phyloP scores from a whole-genome alignment of 2,329 filamentous ascomycete species.

The Volutella citrinella region DNA sequence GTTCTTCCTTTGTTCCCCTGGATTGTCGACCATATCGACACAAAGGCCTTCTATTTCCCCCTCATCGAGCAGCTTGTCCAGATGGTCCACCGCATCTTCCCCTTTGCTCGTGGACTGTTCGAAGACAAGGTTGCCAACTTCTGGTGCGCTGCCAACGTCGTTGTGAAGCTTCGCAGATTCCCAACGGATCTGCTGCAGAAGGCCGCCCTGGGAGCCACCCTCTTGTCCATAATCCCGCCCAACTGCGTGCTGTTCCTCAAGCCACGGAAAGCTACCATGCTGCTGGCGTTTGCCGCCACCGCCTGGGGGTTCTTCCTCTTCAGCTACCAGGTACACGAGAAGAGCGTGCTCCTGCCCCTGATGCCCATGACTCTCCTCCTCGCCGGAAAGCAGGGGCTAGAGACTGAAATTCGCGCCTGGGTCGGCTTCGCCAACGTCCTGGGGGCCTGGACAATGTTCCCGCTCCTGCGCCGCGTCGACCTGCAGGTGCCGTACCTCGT shows the following conservation, averaged over 20 bases:
- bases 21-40: conserved; percentile 58
- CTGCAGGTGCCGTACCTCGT: conserved; percentile 82
- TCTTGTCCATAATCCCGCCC: conserved; percentile 73
- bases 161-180: conserved; percentile 81
- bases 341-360: conserved; percentile 88
- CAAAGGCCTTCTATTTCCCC: conserved; percentile 68
- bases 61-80: conserved; percentile 76
- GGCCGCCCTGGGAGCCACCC: conserved; percentile 70
- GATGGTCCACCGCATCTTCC: conserved; percentile 88
- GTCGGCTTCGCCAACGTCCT: conserved; percentile 93
- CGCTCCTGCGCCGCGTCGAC: conserved; percentile 80
- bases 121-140: conserved; percentile 99
- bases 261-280: conserved; percentile 73
- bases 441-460: conserved; percentile 91
- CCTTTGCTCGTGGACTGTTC: conserved; percentile 91
- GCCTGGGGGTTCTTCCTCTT: conserved; percentile 98
- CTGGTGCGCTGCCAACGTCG: conserved; percentile 89
- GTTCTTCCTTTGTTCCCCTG: conserved; percentile 60
- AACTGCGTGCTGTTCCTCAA: conserved; percentile 76
- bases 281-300: conserved; percentile 75
- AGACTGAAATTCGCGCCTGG: conserved; percentile 78
- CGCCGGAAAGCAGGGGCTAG: conserved; percentile 72
- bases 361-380: conserved; percentile 91
- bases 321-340: conserved; percentile 97
- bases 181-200: conserved; percentile 70